phyloP scores from a whole-genome alignment of 371 early-diverging fungal species.

The Mucor saturninus region DNA sequence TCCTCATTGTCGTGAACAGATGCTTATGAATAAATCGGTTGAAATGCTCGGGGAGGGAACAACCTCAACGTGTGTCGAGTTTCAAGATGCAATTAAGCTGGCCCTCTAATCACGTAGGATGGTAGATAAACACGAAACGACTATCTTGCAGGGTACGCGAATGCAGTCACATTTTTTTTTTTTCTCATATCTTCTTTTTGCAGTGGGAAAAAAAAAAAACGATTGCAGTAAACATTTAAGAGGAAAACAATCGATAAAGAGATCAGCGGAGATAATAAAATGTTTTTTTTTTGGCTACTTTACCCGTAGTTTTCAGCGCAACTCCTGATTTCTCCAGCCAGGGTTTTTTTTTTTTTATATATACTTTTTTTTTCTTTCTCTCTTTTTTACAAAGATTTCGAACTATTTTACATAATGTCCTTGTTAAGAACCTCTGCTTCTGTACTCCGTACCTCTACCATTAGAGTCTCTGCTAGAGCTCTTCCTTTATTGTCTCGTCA shows the following conservation, averaged over 20 bases:
- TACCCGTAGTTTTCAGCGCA: conserved; percentile 8
- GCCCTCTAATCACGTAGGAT: too few relatives aligned
- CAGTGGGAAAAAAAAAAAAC: too few relatives aligned
- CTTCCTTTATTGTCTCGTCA: conserved; percentile 14
- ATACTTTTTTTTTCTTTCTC: background rate
- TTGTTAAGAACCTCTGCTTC: conserved; percentile 15
- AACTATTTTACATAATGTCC: conserved; percentile 4
- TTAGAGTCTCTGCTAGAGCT: conserved; percentile 12
- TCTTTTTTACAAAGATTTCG: background rate
- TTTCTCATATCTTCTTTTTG: too few relatives aligned
- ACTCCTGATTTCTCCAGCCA: conserved; percentile 19
- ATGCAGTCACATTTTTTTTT: too few relatives aligned
- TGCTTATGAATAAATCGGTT: too few relatives aligned
- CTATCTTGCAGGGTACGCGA: too few relatives aligned
- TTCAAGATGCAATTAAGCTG: too few relatives aligned
- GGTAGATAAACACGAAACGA: too few relatives aligned
- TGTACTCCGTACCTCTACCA: background rate
- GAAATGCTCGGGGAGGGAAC: too few relatives aligned
- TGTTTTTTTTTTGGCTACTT: background rate
- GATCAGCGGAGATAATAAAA: conserved; percentile 5
- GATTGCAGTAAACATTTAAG: background rate
- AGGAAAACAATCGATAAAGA: background rate
- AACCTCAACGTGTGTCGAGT: too few relatives aligned
- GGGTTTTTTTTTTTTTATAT: conserved; percentile 4
- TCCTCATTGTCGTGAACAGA: too few relatives aligned